phyloP scores from a whole-genome alignment of 192 early-diverging fungal species.

The Gaertneriomyces semiglobifer region DNA sequence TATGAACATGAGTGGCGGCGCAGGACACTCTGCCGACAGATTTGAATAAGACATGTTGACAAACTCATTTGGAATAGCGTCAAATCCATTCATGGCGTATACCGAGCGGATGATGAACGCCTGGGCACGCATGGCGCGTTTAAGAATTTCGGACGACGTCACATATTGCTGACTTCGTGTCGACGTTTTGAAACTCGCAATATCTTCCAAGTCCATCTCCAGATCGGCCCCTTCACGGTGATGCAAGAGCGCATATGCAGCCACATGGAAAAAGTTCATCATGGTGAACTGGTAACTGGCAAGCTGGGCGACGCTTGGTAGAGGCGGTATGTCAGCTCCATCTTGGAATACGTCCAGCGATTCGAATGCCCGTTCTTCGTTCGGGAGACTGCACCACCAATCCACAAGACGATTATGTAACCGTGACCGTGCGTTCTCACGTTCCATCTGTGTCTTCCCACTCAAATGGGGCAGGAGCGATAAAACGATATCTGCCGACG shows the following conservation, averaged over 20 bases:
- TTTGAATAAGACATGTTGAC: neutral
- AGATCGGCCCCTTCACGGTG: conserved; percentile 19
- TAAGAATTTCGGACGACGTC: conserved; percentile 15
- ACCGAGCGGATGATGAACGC: conserved; percentile 17
- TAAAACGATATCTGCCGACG: conserved; percentile 14
- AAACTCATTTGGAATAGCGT: conserved; percentile 6
- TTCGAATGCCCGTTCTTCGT: conserved; percentile 16
- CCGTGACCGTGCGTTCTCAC: conserved; percentile 7
- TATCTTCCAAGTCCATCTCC: neutral
- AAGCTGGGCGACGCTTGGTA: conserved; percentile 24
- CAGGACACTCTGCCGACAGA: conserved; percentile 5
- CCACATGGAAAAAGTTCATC: conserved; percentile 18
- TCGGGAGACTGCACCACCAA: conserved; percentile 19
- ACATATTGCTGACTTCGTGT: neutral
- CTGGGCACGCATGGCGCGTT: conserved; percentile 10
- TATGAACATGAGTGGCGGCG: conserved; percentile 15
- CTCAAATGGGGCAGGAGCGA: conserved; percentile 7
- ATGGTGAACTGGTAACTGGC: conserved; percentile 16
- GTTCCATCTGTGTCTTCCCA: neutral
- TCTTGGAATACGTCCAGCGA: conserved; percentile 9
- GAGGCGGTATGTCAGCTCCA: conserved; percentile 8
- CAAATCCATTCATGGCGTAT: conserved; percentile 28
- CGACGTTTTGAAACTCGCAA: conserved; percentile 1
- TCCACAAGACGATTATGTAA: conserved; percentile 19
- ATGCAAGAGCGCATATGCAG: conserved; percentile 13